A percentile compares a stretch with the other conserved stretches of the same genome.
Evolutionary conservation across 2,329 filamentous ascomycete genomes (phyloP).

Genomic region (Arachnomyces sp.): DNA sequence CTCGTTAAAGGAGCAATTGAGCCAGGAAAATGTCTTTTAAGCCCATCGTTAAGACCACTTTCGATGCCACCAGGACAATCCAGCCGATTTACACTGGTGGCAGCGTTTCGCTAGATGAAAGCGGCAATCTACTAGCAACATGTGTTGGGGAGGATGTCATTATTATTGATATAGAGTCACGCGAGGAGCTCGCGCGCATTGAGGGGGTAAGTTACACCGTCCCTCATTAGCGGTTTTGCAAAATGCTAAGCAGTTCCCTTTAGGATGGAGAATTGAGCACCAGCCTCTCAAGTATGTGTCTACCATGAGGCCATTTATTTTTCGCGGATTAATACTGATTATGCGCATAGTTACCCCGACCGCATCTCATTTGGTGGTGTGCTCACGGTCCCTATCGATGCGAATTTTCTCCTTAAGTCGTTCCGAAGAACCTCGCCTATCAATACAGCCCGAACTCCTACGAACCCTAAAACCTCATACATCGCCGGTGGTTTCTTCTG

Average conservation of each 20-base stretch:
- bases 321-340: conserved; percentile 7
- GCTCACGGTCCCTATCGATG: conserved; percentile 94
- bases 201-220: conserved; percentile 62
- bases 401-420: conserved; percentile 71
- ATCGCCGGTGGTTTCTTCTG: conserved; percentile 79
- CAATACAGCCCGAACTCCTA: conserved; percentile 59
- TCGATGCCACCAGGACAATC: conserved; percentile 73
- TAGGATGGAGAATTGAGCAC: conserved; percentile 58
- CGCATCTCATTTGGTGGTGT: conserved; percentile 79
- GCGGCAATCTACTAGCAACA: conserved; percentile 75
- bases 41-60: conserved; percentile 69
- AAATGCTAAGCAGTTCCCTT: conserved; percentile 17
- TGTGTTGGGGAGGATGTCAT: conserved; percentile 88
- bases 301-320: conserved; percentile 2
- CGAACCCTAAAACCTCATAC: conserved; percentile 83
- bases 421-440: conserved; percentile 47
- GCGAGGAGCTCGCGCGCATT: conserved; percentile 72
- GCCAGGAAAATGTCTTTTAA: conserved; percentile 37
- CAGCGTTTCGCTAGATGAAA: conserved; percentile 71
- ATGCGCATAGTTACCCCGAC: conserved; percentile 65
- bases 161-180: conserved; percentile 75
- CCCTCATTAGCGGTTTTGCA: conserved; percentile 5
- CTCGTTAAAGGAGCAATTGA: conserved; percentile 10
- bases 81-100: conserved; percentile 93
- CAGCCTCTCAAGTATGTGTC: conserved; percentile 35